Conservation (phyloP, 192 early-diverging fungal genomes). For the Podila clonocystis region DNA sequence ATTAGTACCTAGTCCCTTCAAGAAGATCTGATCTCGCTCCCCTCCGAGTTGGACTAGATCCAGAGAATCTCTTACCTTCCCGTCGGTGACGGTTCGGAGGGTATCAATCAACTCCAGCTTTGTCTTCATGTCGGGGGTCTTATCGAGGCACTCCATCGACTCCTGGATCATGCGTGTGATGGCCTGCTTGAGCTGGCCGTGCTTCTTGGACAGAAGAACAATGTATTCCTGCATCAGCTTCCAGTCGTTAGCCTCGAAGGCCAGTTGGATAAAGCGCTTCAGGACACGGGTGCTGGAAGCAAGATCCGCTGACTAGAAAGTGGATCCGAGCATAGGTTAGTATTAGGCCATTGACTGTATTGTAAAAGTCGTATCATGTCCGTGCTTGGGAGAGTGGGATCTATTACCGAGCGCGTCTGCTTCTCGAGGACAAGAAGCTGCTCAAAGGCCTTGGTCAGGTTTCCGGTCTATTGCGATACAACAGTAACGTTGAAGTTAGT, state of each 20-base stretch:
- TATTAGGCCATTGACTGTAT: not conserved
- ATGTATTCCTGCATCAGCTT: conserved; percentile 93
- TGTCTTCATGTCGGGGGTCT: conserved; percentile 81
- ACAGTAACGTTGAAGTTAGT: not conserved
- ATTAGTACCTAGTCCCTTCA: not conserved
- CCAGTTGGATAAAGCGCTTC: conserved; percentile 80
- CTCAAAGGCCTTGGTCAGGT: conserved; percentile 88
- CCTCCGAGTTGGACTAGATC: not conserved
- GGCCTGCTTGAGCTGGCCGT: conserved; percentile 95
- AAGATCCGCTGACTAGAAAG: conserved; percentile 80
- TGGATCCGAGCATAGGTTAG: not conserved
- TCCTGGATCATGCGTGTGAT: conserved; percentile 96
- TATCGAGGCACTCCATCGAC: conserved; percentile 88
- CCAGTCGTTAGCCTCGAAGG: conserved; percentile 81
- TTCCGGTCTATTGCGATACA: conserved; percentile 62
- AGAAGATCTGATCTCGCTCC: not conserved
- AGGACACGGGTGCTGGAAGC: conserved; percentile 90
- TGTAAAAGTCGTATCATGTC: not conserved
- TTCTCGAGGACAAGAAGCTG: conserved; percentile 90
- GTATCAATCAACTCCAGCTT: conserved; percentile 95
- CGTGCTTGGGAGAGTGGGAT: not conserved
- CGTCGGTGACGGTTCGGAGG: conserved; percentile 94
- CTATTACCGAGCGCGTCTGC: conserved; percentile 86
- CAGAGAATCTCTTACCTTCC: conserved; percentile 75
- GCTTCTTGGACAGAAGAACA: conserved; percentile 93